Evolutionary conservation across 2,329 filamentous ascomycete species (phyloP).

Genomic region (Colletotrichum echinochloae): DNA sequence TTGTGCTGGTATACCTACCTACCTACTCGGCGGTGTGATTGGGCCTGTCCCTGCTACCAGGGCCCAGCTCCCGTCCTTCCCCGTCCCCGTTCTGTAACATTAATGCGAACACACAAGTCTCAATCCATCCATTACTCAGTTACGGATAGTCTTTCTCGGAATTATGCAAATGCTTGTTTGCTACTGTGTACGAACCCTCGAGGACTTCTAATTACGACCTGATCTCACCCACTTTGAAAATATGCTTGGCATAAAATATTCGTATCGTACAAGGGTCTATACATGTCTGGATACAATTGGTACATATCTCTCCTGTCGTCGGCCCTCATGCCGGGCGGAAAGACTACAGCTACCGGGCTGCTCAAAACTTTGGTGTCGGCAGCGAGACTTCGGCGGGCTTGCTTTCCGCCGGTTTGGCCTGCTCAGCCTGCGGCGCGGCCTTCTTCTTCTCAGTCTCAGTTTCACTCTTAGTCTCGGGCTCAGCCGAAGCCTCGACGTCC

Average conservation of each 20-base stretch:
- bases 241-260: conserved; percentile 20
- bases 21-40: conserved; percentile 35
- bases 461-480: conserved; percentile 4
- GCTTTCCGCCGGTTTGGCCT: conserved; percentile 12
- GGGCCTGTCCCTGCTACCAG: conserved; percentile 22
- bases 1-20: too few species aligned
- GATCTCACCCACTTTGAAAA: neutral
- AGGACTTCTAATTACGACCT: neutral
- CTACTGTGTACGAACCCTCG: neutral
- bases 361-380: conserved; percentile 34
- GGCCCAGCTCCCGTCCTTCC: conserved; percentile 38
- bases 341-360: conserved; percentile 5
- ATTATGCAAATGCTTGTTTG: conserved; percentile 19
- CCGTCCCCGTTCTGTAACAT: conserved; percentile 37
- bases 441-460: conserved; percentile 9
- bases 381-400: conserved; percentile 22
- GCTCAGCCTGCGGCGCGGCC: conserved; percentile 29
- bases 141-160: neutral
- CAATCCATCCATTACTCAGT: conserved; percentile 9
- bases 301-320: conserved; percentile 28
- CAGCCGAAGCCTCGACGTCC: conserved; percentile 6
- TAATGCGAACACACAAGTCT: conserved; percentile 34
- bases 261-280: conserved; percentile 41
- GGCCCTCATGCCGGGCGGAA: neutral
- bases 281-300: conserved; percentile 40